phyloP scores from a whole-genome alignment of 164 flowering plant species.

The Stephania yunnanensis region DNA sequence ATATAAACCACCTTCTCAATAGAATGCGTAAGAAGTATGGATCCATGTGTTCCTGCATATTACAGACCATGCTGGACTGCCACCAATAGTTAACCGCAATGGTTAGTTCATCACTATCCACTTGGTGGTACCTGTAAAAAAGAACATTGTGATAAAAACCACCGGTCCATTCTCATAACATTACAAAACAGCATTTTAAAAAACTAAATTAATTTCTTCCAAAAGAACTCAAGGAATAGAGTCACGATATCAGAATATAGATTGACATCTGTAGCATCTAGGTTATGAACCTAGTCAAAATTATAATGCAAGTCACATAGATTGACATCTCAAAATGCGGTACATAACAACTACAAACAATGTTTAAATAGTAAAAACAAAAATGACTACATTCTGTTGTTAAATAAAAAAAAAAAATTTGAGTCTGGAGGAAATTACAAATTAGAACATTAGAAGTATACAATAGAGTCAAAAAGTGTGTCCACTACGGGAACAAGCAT shows the following conservation, averaged over 20 bases:
- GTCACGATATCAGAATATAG: background rate
- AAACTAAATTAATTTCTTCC: background rate
- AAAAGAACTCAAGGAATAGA: background rate
- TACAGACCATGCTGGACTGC: slow-evolving; percentile 64
- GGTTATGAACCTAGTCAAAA: background rate
- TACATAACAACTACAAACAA: background rate
- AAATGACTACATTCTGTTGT: no score
- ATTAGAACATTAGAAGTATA: no score
- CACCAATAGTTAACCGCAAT: slow-evolving; percentile 96
- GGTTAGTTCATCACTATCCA: slow-evolving; percentile 80
- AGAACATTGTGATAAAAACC: slow-evolving; percentile 5
- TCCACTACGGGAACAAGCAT: no score
- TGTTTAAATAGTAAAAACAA: background rate
- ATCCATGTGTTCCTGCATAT: slow-evolving; percentile 89
- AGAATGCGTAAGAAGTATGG: slow-evolving; percentile 79
- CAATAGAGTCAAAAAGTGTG: no score
- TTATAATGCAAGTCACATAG: background rate
- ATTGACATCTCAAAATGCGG: background rate
- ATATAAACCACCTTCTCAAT: slow-evolving; percentile 53
- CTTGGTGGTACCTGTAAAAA: slow-evolving; percentile 83
- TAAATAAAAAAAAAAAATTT: no score
- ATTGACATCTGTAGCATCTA: background rate
- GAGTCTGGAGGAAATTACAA: no score
- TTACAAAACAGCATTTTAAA: background rate
- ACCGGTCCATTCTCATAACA: background rate